These are phyloP conservation scores for Plantago major DNA, from an alignment of 257 asterid genomes.

Conservation along the genomic window DNA sequence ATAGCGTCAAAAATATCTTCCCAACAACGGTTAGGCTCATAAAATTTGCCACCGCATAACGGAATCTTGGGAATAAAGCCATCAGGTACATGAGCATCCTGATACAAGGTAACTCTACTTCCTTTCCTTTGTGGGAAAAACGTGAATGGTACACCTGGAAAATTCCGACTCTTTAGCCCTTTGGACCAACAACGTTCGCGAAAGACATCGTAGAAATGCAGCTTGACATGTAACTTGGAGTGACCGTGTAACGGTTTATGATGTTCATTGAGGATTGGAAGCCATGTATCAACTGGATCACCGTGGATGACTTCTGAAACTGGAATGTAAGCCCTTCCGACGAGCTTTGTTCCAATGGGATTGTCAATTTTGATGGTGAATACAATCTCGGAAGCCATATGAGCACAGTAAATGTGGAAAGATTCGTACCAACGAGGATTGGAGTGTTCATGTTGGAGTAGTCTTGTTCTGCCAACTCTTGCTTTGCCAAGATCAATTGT, in stretches of 20 bases:
- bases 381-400: conserved; percentile 21
- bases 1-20: conserved; percentile 30
- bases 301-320: conserved; percentile 12
- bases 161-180: conserved; percentile 28
- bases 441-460: conserved; percentile 20
- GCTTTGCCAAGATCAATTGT: conserved; percentile 26
- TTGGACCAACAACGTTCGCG: conserved; percentile 29
- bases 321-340: conserved; percentile 27
- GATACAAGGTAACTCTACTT: conserved; percentile 25
- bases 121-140: conserved; percentile 31
- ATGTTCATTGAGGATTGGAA: conserved; percentile 18
- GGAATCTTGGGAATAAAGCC: conserved; percentile 17
- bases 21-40: conserved; percentile 30
- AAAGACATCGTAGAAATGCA: conserved; percentile 28
- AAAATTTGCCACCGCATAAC: conserved; percentile 19
- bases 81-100: conserved; percentile 33
- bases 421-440: conserved; percentile 34
- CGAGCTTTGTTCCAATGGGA: conserved; percentile 23
- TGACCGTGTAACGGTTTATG: conserved; percentile 20
- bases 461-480: conserved; percentile 27
- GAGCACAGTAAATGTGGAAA: conserved; percentile 36
- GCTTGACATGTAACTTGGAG: conserved; percentile 24
- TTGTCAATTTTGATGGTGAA: conserved; percentile 32
- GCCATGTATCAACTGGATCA: conserved; percentile 22
- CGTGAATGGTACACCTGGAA: conserved; percentile 33